phyloP scores from a whole-genome alignment of 2,329 filamentous ascomycete genomes.

The Aspergillus ustus region DNA sequence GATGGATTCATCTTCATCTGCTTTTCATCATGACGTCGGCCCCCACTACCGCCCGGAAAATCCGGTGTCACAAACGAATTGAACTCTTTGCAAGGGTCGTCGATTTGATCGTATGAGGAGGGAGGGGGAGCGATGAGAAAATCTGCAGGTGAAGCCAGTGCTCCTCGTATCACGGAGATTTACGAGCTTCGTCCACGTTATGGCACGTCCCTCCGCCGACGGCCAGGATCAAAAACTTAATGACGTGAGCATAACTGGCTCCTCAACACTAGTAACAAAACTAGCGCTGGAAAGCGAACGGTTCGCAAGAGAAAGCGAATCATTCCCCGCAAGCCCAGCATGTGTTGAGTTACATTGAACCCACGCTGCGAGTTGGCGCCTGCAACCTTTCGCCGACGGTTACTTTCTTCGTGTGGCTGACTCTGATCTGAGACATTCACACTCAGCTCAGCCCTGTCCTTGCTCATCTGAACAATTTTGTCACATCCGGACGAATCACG shows the following conservation, averaged over 20 bases:
- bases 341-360: conserved; percentile 16
- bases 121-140: background rate
- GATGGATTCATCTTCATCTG: conserved; percentile 1
- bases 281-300: background rate
- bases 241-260: conserved; percentile 3
- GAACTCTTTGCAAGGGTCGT: background rate
- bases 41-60: background rate
- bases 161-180: conserved; percentile 7
- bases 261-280: background rate
- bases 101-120: background rate
- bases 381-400: conserved; percentile 8
- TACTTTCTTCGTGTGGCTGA: conserved; percentile 10
- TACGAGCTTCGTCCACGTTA: background rate
- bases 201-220: background rate
- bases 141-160: background rate
- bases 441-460: conserved; percentile 7
- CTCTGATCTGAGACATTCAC: conserved; percentile 4
- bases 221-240: background rate
- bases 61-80: background rate
- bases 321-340: conserved; percentile 11
- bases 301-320: conserved; percentile 9
- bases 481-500: background rate
- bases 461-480: background rate
- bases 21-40: conserved; percentile 8
- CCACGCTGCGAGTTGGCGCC: conserved; percentile 4